phyloP scores from a whole-genome alignment of 805 yeast species.

The Pichia eremophila region DNA sequence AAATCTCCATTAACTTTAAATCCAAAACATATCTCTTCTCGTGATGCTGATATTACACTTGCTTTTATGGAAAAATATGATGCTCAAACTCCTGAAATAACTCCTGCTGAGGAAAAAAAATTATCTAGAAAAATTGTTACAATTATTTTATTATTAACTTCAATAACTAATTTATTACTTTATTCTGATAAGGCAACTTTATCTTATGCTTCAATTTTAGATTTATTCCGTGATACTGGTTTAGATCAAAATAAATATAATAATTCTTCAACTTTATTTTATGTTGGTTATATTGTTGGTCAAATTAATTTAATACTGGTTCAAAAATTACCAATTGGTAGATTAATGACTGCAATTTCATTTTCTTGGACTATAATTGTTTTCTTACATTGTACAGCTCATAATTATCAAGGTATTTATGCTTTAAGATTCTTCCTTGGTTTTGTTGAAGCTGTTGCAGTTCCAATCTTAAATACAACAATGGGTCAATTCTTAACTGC shows the following conservation, averaged over 20 bases:
- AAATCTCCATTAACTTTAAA: background rate
- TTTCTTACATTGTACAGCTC: slow-evolving; percentile 38
- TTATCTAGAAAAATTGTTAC: slow-evolving; percentile 14
- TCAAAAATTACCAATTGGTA: slow-evolving; percentile 35
- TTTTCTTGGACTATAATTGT: slow-evolving; percentile 37
- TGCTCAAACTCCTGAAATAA: slow-evolving; percentile 14
- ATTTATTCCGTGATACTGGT: slow-evolving; percentile 37
- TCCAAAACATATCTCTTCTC: slow-evolving; percentile 5
- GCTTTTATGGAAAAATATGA: slow-evolving; percentile 17
- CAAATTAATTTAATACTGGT: slow-evolving; percentile 34
- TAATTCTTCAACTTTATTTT: slow-evolving; percentile 43
- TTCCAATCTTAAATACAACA: slow-evolving; percentile 37
- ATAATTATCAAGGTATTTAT: slow-evolving; percentile 36
- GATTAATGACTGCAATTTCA: slow-evolving; percentile 28
- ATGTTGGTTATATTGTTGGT: slow-evolving; percentile 41
- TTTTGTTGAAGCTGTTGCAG: slow-evolving; percentile 35
- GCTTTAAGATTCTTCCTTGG: slow-evolving; percentile 44
- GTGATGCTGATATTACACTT: slow-evolving; percentile 24
- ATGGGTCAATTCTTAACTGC: slow-evolving; percentile 41
- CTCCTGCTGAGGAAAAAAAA: slow-evolving; percentile 14
- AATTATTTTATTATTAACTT: slow-evolving; percentile 19
- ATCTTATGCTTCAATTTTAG: slow-evolving; percentile 33
- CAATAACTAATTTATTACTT: slow-evolving; percentile 19
- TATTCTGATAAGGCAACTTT: slow-evolving; percentile 36
- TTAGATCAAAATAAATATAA: slow-evolving; percentile 35